Conservation (phyloP, 2,329 filamentous ascomycete genomes). For the Corynespora cassiicola region DNA sequence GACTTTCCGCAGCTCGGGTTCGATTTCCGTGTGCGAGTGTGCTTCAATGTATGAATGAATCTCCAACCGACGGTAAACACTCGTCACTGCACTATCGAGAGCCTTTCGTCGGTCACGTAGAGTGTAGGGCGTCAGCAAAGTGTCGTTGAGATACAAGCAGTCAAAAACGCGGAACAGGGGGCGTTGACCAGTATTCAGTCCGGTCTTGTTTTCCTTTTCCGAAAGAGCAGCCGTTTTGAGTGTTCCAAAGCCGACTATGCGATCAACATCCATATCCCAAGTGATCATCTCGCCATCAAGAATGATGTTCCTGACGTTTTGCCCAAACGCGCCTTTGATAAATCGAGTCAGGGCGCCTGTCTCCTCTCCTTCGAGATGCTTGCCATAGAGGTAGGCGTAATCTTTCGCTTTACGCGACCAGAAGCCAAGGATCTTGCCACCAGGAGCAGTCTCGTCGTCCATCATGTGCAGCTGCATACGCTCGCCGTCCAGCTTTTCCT, state of each 20-base stretch:
- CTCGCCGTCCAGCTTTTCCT: slow-evolving; percentile 97
- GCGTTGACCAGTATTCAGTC: slow-evolving; percentile 64
- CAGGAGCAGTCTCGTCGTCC: slow-evolving; percentile 69
- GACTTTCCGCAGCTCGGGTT: slow-evolving; percentile 79
- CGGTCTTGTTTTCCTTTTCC: slow-evolving; percentile 75
- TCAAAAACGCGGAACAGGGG: slow-evolving; percentile 90
- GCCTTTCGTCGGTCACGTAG: slow-evolving; percentile 81
- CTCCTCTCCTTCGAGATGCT: slow-evolving; percentile 71
- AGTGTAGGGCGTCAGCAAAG: slow-evolving; percentile 79
- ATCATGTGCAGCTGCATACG: slow-evolving; percentile 96
- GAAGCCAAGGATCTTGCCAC: slow-evolving; percentile 79
- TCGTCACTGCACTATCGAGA: slow-evolving; percentile 72
- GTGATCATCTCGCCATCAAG: slow-evolving; percentile 99
- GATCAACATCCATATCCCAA: slow-evolving; percentile 87
- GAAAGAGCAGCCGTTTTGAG: slow-evolving; percentile 88
- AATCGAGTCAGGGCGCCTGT: slow-evolving; percentile 81
- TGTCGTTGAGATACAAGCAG: slow-evolving; percentile 85
- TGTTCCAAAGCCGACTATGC: slow-evolving; percentile 87
- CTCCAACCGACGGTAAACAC: slow-evolving; percentile 79
- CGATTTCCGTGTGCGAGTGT: slow-evolving; percentile 73
- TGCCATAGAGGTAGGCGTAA: slow-evolving; percentile 92
- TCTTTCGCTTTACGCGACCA: slow-evolving; percentile 98
- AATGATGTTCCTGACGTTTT: slow-evolving; percentile 83
- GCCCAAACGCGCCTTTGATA: slow-evolving; percentile 76
- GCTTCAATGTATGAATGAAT: slow-evolving; percentile 76